Conservation (phyloP, 164 flowering plant genomes). For the Chloranthus sessilifolius region DNA sequence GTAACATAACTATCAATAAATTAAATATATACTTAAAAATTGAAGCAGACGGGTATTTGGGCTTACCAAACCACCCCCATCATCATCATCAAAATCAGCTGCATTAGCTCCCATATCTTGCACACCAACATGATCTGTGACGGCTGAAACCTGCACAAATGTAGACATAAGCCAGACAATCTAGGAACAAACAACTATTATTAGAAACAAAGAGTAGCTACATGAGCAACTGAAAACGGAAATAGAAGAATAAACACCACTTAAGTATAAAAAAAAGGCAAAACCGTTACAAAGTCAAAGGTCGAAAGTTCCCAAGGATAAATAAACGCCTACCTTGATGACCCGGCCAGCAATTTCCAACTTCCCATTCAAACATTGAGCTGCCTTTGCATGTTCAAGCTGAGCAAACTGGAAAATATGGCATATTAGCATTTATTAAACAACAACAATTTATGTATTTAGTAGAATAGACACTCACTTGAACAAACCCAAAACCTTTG, state of each 20-base stretch:
- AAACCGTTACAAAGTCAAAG: no score
- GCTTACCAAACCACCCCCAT: conserved; percentile 96
- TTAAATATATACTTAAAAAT: no score
- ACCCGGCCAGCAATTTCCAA: conserved; percentile 90
- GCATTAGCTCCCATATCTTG: conserved; percentile 57
- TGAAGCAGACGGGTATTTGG: no score
- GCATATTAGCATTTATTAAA: neutral
- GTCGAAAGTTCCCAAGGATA: neutral
- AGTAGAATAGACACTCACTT: conserved; percentile 38
- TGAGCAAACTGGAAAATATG: conserved; percentile 58
- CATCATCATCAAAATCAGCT: conserved; percentile 94
- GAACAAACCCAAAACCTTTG: conserved; percentile 96
- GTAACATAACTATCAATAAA: no score
- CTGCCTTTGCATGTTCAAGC: conserved; percentile 89
- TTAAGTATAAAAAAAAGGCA: no score
- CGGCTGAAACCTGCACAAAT: conserved; percentile 69
- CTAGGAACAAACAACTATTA: no score
- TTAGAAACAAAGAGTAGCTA: no score
- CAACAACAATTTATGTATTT: neutral
- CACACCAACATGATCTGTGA: conserved; percentile 77
- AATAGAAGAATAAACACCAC: no score
- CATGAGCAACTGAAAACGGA: no score
- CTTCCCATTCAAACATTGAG: conserved; percentile 83
- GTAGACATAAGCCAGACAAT: no score
- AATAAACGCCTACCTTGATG: conserved; percentile 47